Evolutionary conservation across 768 basidiomycete genomes (phyloP).

Genomic region (Tulasnella sp.): DNA sequence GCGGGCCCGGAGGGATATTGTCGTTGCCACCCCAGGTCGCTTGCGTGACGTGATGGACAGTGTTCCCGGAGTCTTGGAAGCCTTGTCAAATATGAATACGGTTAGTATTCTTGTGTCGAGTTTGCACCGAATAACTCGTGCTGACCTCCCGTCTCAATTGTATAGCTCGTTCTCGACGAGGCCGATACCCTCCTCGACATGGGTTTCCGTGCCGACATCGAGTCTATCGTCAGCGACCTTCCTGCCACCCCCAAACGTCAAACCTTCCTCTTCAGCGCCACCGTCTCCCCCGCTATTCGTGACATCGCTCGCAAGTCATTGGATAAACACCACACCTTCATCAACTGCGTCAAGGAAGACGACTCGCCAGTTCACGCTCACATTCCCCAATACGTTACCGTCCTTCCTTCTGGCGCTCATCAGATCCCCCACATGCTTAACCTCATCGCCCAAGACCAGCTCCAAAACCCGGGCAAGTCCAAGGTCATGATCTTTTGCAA

Average conservation of each 20-base stretch:
- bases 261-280: constrained; percentile 87
- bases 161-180: constrained; percentile 80
- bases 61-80: constrained; percentile 43
- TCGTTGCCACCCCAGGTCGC: constrained; percentile 86
- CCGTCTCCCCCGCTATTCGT: constrained; percentile 59
- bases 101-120: constrained; percentile 31
- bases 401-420: constrained; percentile 49
- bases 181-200: constrained; percentile 85
- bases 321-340: constrained; percentile 48
- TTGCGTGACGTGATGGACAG: constrained; percentile 58
- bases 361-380: constrained; percentile 56
- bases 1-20: constrained; percentile 56
- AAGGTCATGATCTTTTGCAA: constrained; percentile 77
- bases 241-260: constrained; percentile 58
- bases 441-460: constrained; percentile 80
- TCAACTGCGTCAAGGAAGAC: constrained; percentile 58
- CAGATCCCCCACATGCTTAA: constrained; percentile 72
- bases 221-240: constrained; percentile 53
- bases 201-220: constrained; percentile 84
- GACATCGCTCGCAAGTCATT: constrained; percentile 55
- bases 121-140: background rate
- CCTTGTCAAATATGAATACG: constrained; percentile 43
- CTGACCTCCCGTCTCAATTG: background rate
- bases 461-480: constrained; percentile 48
- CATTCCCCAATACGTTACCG: constrained; percentile 73